Evolutionary conservation across 208 protist genomes (phyloP).

Genomic region (Wallacemonas sp.): DNA sequence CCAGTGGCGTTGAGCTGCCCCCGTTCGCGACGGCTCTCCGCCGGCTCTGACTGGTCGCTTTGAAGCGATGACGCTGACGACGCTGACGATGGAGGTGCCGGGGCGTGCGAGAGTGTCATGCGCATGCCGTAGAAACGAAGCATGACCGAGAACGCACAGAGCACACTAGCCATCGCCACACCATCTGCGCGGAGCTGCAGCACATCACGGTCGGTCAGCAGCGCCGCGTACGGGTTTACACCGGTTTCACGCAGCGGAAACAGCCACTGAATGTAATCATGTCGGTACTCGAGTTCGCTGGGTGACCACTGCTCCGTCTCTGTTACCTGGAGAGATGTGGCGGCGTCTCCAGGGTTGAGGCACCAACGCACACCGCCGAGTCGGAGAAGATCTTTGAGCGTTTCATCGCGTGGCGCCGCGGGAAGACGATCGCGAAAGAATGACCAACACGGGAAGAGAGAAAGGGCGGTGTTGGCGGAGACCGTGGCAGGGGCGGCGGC

Average conservation of each 20-base stretch:
- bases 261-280: constrained; percentile 81
- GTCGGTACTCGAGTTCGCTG: constrained; percentile 49
- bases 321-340: no score
- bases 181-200: constrained; percentile 38
- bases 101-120: constrained; percentile 18
- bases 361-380: constrained; percentile 10
- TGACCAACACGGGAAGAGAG: constrained; percentile 15
- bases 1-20: no score
- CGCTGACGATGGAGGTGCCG: no score
- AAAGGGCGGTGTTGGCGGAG: neutral
- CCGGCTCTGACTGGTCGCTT: no score
- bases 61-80: no score
- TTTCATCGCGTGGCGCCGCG: constrained; percentile 24
- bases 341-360: no score
- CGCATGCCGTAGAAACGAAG: constrained; percentile 76
- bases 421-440: constrained; percentile 15
- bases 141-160: constrained; percentile 64
- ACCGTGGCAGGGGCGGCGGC: constrained; percentile 4
- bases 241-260: constrained; percentile 77
- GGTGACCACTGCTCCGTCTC: constrained; percentile 28
- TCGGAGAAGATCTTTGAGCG: constrained; percentile 48
- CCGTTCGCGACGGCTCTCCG: no score
- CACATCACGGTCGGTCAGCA: constrained; percentile 52
- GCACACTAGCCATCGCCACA: constrained; percentile 35
- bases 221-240: constrained; percentile 61